Conservation (phyloP, 2,329 filamentous ascomycete species). For the Penicillium verrucosum region DNA sequence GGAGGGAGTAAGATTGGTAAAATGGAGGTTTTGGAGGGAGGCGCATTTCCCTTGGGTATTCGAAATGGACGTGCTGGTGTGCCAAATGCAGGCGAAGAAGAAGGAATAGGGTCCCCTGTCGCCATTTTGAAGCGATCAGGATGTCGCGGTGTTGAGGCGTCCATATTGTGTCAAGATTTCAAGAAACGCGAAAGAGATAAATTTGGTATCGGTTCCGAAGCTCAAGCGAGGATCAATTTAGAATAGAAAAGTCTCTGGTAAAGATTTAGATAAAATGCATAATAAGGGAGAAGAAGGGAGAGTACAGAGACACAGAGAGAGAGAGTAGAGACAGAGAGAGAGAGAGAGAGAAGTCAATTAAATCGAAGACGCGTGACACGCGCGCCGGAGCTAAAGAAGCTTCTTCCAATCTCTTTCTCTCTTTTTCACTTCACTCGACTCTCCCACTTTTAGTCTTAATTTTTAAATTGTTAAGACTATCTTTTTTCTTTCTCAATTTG, state of each 20-base stretch:
- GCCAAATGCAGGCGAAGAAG: constrained; percentile 85
- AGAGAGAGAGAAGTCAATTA: constrained; percentile 5
- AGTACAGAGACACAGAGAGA: not conserved
- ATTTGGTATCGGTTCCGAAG: not conserved
- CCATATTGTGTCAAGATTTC: constrained; percentile 11
- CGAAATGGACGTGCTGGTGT: constrained; percentile 76
- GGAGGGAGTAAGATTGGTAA: constrained; percentile 87
- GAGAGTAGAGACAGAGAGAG: not conserved
- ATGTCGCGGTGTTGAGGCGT: constrained; percentile 23
- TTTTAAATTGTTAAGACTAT: not conserved
- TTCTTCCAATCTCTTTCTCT: not conserved
- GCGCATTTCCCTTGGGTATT: constrained; percentile 38
- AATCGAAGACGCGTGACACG: constrained; percentile 9
- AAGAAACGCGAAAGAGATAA: not conserved
- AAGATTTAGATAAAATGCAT: not conserved
- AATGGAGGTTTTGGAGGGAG: constrained; percentile 61
- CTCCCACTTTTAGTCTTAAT: not conserved
- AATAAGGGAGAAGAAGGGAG: not conserved
- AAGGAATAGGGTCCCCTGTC: constrained; percentile 63
- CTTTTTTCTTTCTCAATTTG: not conserved
- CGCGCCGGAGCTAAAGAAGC: constrained; percentile 1
- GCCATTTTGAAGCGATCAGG: constrained; percentile 21
- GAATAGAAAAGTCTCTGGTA: not conserved
- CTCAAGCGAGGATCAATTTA: not conserved
- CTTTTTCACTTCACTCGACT: not conserved